Percentiles rank a stretch among this genome's conserved stretches.
Conservation (phyloP, 2,329 filamentous ascomycete species). For the Penicillium sp. region DNA sequence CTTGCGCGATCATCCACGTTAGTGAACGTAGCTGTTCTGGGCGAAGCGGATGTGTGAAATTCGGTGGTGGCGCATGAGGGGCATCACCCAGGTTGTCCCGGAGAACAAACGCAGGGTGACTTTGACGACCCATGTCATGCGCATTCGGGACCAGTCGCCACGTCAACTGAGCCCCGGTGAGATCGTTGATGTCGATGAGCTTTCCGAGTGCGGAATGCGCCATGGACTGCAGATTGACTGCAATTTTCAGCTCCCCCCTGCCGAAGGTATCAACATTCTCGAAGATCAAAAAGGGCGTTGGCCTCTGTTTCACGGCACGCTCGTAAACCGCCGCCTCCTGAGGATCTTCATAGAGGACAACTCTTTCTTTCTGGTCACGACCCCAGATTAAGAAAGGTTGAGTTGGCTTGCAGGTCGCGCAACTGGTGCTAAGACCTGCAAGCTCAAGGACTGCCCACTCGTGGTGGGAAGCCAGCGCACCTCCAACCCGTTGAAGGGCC, state of each 20-base stretch:
- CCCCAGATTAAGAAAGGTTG: constrained; percentile 27
- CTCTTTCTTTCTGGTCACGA: constrained; percentile 24
- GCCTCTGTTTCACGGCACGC: constrained; percentile 49
- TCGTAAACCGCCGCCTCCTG: constrained; percentile 53
- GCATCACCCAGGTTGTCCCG: constrained; percentile 44
- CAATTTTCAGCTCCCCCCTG: constrained; percentile 39
- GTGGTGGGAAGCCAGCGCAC: background rate
- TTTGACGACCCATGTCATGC: background rate
- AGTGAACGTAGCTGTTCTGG: constrained; percentile 57
- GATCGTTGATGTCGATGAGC: constrained; percentile 14
- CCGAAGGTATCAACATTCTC: constrained; percentile 30
- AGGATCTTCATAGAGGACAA: constrained; percentile 53
- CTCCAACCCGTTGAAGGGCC: background rate
- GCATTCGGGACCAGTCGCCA: background rate
- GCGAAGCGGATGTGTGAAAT: constrained; percentile 44
- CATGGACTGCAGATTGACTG: constrained; percentile 39
- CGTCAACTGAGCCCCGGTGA: background rate
- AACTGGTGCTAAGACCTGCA: background rate
- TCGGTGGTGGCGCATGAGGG: constrained; percentile 33
- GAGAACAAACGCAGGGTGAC: constrained; percentile 22
- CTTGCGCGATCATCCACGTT: constrained; percentile 60
- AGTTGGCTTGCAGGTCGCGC: background rate
- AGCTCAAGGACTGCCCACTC: background rate
- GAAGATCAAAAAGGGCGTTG: constrained; percentile 45
- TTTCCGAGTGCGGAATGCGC: constrained; percentile 37